Evolutionary conservation across 345 rosid species (phyloP).

Genomic region (Lumnitzera littorea): DNA sequence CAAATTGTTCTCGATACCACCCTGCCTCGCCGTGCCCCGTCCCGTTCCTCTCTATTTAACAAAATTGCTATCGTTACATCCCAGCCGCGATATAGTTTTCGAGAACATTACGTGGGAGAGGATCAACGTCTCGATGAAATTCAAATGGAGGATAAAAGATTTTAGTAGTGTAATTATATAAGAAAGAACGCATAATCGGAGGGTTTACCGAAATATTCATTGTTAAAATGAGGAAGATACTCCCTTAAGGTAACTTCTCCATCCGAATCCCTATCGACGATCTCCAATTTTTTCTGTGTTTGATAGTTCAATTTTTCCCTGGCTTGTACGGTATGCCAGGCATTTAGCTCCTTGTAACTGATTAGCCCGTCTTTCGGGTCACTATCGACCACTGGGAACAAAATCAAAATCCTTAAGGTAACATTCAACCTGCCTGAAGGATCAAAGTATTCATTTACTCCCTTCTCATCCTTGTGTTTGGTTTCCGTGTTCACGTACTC

Average conservation of each 20-base stretch:
- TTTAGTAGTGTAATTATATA: not conserved
- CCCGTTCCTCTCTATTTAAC: conserved; percentile 31
- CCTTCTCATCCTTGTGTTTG: not conserved
- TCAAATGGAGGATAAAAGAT: too few species aligned
- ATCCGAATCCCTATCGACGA: conserved; percentile 45
- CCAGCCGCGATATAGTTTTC: too few species aligned
- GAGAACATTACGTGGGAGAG: too few species aligned
- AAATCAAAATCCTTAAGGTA: conserved; percentile 40
- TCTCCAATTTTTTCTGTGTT: conserved; percentile 35
- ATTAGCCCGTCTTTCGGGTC: conserved; percentile 44
- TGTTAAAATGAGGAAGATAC: conserved; percentile 51
- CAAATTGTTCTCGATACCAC: conserved; percentile 62
- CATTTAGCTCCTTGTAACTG: conserved; percentile 49
- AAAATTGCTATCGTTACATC: not conserved
- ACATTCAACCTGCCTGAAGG: conserved; percentile 42
- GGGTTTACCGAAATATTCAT: conserved; percentile 37
- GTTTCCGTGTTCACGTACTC: too few species aligned
- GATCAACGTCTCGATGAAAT: too few species aligned
- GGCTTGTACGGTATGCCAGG: conserved; percentile 47
- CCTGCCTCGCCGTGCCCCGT: conserved; percentile 63
- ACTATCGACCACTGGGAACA: conserved; percentile 58
- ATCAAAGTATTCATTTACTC: conserved; percentile 22
- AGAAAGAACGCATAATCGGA: not conserved
- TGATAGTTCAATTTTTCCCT: conserved; percentile 35
- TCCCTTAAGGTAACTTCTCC: conserved; percentile 48